Conservation (phyloP, 768 basidiomycete species). For the Rhizopogon salebrosus region DNA sequence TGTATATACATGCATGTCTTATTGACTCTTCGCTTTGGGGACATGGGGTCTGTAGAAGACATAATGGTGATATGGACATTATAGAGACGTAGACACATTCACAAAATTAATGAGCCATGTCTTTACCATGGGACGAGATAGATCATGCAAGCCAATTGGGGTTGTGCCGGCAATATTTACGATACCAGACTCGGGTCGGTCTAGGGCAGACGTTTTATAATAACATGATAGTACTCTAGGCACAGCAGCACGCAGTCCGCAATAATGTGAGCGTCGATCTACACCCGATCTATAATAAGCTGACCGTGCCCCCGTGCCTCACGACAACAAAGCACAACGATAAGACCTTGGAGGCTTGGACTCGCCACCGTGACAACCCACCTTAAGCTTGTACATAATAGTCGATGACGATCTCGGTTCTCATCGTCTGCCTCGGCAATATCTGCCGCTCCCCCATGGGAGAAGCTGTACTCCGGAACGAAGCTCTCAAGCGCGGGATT, state of each 20-base stretch:
- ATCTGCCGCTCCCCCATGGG: slow-evolving; percentile 93
- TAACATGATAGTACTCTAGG: too few relatives aligned
- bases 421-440: slow-evolving; percentile 79
- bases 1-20: not conserved
- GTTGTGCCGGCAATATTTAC: too few relatives aligned
- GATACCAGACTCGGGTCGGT: too few relatives aligned
- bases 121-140: not conserved
- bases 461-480: slow-evolving; percentile 75
- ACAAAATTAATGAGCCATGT: not conserved
- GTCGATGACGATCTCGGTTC: slow-evolving; percentile 43
- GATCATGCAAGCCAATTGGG: too few relatives aligned
- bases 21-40: not conserved
- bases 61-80: not conserved
- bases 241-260: too few relatives aligned
- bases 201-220: too few relatives aligned
- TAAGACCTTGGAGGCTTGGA: not conserved
- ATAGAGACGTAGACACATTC: not conserved
- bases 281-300: too few relatives aligned
- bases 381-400: not conserved
- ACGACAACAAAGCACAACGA: not conserved
- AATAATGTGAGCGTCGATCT: too few relatives aligned
- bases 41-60: not conserved
- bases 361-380: not conserved
- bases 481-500: slow-evolving; percentile 60
- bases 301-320: not conserved